Base-by-base conservation (phyloP, 352 stramenopile genomes). In the Globisporangium acanthophoron region DNA sequence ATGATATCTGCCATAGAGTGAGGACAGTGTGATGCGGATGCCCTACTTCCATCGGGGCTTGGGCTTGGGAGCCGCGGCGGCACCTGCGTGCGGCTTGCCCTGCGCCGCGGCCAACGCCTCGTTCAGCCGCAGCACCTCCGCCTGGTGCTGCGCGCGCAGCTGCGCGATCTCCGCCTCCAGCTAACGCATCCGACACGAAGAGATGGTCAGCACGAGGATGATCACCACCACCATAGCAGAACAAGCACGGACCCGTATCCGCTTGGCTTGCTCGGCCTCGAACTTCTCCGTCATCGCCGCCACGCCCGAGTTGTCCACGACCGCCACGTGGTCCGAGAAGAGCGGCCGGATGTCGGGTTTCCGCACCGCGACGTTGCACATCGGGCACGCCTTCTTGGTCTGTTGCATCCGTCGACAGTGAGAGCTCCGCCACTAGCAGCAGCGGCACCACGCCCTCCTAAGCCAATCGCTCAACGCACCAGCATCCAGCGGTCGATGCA, bases 401-500 rank as follows among this genome's bases (percentile, higher is more conserved):
- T 54, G 12, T 4, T 11, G 11, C n/a, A 12, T 15, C 7, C 5
- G 46, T 35, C 9, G 8, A 27, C 20, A 49, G 40, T 45, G 40
- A 20, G 40, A n/a, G 5, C 40, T n/a, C 15, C 40, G 18, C 40
- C 15, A 45, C 7, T n/a, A 16, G 1, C 40, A 45, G 5, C 15
- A 3, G 7, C 40, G 18, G 9, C 40, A 44, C 3, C 39, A 11
- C 5, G 7, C n/a, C 33, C 39, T 3, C 35, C 43, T 7, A 2
- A 7, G 41, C 5, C 18, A 44, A 33, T 4, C 12, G 27, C 24
- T 1, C 12, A 5, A 65, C 62, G 39, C 44, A 70, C 64, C 45
- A 35, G 54, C 39, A 89, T 65, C 82, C 82, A 92, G 41, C 76
- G 76, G 46, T 92, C 78, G 54, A 91, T 91, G 60, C 80, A 91